Evolutionary conservation across 768 basidiomycete genomes (phyloP).

Genomic region (Russula sp.): DNA sequence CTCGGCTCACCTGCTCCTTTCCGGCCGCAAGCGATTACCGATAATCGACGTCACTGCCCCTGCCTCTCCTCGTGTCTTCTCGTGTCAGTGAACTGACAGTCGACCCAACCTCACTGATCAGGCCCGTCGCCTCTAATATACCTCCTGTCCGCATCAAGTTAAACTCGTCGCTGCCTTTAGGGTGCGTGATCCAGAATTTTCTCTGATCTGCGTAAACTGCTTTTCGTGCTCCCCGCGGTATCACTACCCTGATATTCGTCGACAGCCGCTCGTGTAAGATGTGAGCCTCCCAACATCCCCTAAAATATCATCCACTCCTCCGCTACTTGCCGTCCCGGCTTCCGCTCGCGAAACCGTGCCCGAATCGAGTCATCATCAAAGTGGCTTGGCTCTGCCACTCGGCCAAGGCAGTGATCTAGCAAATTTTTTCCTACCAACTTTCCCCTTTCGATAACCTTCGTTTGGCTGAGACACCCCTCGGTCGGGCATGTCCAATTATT

Average conservation of each 20-base stretch:
- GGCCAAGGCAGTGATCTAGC: constrained; percentile 5
- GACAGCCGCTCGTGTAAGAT: constrained; percentile 8
- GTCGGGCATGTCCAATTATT: background rate
- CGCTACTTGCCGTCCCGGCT: constrained; percentile 10
- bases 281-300: constrained; percentile 1
- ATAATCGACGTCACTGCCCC: constrained; percentile 20
- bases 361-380: constrained; percentile 10
- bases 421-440: constrained; percentile 11
- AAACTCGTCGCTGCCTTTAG: constrained; percentile 17
- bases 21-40: constrained; percentile 14
- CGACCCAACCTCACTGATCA: constrained; percentile 5
- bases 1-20: constrained; percentile 13
- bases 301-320: background rate
- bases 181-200: constrained; percentile 12
- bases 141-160: constrained; percentile 20
- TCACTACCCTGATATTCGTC: constrained; percentile 11
- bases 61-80: constrained; percentile 13
- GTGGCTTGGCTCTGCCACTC: background rate
- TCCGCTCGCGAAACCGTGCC: constrained; percentile 9
- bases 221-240: constrained; percentile 12
- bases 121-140: background rate
- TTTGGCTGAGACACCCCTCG: constrained; percentile 3
- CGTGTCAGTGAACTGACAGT: background rate
- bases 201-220: constrained; percentile 15
- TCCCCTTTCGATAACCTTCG: constrained; percentile 12